A percentile compares a stretch with the other conserved stretches of the same genome.
Conservation (phyloP, 345 rosid genomes). For the Gossypium anomalum region DNA sequence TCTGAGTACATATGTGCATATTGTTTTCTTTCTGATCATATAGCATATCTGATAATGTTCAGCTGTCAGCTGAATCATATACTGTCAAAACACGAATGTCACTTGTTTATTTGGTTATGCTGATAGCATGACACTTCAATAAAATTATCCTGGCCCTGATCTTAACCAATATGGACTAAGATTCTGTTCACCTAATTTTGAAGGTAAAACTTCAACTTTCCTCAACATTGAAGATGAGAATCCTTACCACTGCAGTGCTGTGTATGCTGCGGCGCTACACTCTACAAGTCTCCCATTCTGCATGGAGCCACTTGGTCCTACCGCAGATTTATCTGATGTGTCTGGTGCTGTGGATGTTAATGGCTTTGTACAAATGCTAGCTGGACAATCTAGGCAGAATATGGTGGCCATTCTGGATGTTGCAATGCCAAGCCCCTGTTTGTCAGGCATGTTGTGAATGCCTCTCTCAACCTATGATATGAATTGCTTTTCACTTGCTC, state of each 20-base stretch:
- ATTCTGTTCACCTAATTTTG: conserved; percentile 19
- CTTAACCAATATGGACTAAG: conserved; percentile 12
- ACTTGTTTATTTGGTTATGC: background rate
- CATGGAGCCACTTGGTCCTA: conserved; percentile 50
- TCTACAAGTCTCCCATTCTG: conserved; percentile 65
- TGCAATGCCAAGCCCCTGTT: conserved; percentile 74
- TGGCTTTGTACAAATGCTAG: conserved; percentile 49
- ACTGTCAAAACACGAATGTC: background rate
- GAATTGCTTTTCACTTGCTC: background rate
- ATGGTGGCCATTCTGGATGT: conserved; percentile 58
- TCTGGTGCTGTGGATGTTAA: conserved; percentile 59
- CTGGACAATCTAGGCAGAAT: conserved; percentile 69
- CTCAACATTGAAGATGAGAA: conserved; percentile 62
- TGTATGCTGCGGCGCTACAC: conserved; percentile 84
- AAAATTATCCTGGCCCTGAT: background rate
- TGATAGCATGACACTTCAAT: background rate
- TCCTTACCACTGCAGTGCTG: conserved; percentile 74
- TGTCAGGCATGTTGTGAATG: conserved; percentile 35
- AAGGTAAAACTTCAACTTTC: conserved; percentile 61
- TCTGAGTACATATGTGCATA: background rate
- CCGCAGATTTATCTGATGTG: conserved; percentile 36
- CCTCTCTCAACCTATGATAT: background rate
- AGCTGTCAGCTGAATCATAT: background rate
- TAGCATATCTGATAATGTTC: background rate
- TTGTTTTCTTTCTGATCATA: background rate